phyloP scores from a whole-genome alignment of 2,329 filamentous ascomycete species.

The Blastomyces percursus region DNA sequence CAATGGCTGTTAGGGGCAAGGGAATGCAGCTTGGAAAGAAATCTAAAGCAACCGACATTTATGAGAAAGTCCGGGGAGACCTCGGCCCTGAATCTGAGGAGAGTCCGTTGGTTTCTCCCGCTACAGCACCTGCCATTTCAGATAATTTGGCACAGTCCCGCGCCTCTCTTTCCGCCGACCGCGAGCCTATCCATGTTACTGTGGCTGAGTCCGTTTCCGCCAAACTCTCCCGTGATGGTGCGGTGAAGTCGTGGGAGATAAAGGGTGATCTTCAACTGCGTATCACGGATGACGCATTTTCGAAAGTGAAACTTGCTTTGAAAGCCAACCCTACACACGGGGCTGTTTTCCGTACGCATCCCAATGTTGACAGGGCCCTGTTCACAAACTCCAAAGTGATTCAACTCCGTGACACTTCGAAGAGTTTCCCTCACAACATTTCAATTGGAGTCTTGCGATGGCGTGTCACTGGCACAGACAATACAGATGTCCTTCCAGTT shows the following conservation, averaged over 20 bases:
- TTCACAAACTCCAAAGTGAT: slow-evolving; percentile 77
- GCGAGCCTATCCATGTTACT: slow-evolving; percentile 77
- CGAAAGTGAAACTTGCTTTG: slow-evolving; percentile 81
- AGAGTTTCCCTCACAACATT: slow-evolving; percentile 91
- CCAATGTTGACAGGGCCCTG: slow-evolving; percentile 81
- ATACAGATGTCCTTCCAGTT: slow-evolving; percentile 72
- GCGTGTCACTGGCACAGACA: slow-evolving; percentile 69
- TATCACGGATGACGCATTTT: slow-evolving; percentile 77
- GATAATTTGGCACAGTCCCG: slow-evolving; percentile 43
- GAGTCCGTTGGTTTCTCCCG: slow-evolving; percentile 55
- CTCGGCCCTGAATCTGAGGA: slow-evolving; percentile 79
- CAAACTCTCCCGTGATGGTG: slow-evolving; percentile 76
- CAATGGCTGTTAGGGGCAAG: slow-evolving; percentile 66
- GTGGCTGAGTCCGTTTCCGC: slow-evolving; percentile 85
- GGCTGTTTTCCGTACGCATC: slow-evolving; percentile 88
- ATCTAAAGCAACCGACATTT: slow-evolving; percentile 94
- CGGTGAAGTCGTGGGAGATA: slow-evolving; percentile 73
- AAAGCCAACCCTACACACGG: slow-evolving; percentile 65
- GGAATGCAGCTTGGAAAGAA: slow-evolving; percentile 99
- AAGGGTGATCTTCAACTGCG: slow-evolving; percentile 87
- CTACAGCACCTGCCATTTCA: slow-evolving; percentile 42
- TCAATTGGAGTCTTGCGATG: slow-evolving; percentile 86
- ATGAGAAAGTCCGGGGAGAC: slow-evolving; percentile 86
- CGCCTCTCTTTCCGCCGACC: slow-evolving; percentile 58
- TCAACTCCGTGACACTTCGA: slow-evolving; percentile 76